phyloP scores from a whole-genome alignment of 495 filamentous ascomycete species.

The Evernia prunastri region DNA sequence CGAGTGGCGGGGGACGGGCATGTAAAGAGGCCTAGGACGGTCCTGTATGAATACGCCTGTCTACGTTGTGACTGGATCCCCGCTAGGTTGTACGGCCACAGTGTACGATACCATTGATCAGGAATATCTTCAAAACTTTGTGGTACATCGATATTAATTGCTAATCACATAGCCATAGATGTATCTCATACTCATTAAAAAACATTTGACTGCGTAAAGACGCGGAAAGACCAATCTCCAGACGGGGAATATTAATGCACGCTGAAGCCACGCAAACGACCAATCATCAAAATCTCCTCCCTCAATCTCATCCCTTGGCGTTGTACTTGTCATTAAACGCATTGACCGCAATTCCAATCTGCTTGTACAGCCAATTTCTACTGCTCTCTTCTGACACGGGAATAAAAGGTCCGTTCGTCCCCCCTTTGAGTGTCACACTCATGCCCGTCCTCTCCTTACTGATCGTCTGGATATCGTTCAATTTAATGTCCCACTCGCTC shows the following conservation, averaged over 20 bases:
- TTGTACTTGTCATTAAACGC: constrained; percentile 67
- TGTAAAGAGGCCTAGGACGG: too few relatives aligned
- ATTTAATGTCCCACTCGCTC: constrained; percentile 89
- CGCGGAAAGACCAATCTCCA: not conserved
- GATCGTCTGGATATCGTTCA: constrained; percentile 95
- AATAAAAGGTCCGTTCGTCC: constrained; percentile 90
- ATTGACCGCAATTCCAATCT: constrained; percentile 62
- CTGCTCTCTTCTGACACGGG: constrained; percentile 84
- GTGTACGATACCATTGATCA: not conserved
- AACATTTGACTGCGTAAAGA: not conserved
- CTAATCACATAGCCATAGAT: not conserved
- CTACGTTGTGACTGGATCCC: too few relatives aligned
- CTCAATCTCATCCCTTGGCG: constrained; percentile 42
- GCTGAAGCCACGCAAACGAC: not conserved
- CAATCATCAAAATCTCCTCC: not conserved
- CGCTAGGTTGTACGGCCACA: too few relatives aligned
- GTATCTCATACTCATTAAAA: not conserved
- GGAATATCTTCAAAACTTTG: too few relatives aligned
- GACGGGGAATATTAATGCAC: constrained; percentile 6
- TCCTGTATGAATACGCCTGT: too few relatives aligned
- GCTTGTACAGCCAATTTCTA: constrained; percentile 78
- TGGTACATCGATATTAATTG: not conserved
- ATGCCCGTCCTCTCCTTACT: constrained; percentile 93
- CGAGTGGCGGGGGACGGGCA: too few relatives aligned
- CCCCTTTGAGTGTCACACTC: constrained; percentile 78